Evolutionary conservation across 2,329 filamentous ascomycete genomes (phyloP), one percentile per base, ranked within the genome.

Genomic region (Botrytis porri): DNA sequence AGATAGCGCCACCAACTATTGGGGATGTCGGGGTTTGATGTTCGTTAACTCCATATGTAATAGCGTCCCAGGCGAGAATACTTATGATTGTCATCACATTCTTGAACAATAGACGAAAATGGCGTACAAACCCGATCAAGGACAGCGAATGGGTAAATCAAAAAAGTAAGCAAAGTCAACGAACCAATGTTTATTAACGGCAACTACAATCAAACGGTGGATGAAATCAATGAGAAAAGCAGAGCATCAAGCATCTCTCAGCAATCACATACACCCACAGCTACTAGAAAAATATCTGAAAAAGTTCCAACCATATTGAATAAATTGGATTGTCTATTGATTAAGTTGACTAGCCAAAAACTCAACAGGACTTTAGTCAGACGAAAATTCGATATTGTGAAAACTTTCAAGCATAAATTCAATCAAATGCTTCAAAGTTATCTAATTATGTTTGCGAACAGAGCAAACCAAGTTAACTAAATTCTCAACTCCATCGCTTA

Each of bases 401-500:
- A n/a, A 41, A 41, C 12, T 22, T 32, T 22, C 29, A 57, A 32
- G 25, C 35, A 54, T 39, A 41, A 67, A 41, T n/a, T 41, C 35
- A 32, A 67, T 41, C 48, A 39, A 39, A 57, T 32, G 54, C n/a
- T 57, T 67, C 35, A 69, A 41, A 16, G 39, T 57, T 43, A 37
- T 57, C 48, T 69, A 69, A 57, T 69, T 32, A 57, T 69, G 37
- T 57, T 57, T 67, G 35, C 37, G 32, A 37, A 3, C 48, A 29
- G 39, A 39, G 48, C 65, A 12, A 57, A 57, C n/a, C 37, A 69
- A 39, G 45, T 67, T 64, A 39, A 64, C 8, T n/a, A 39, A 67
- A 54, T 20, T 54, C 35, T 67, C 37, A 69, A 69, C 65, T 69
- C 65, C 65, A 57, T 57, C 65, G 65, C 65, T 69, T 51, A 41